These are phyloP conservation scores for Russula sp. DNA, from an alignment of 768 basidiomycete species.

Conservation along the genomic window DNA sequence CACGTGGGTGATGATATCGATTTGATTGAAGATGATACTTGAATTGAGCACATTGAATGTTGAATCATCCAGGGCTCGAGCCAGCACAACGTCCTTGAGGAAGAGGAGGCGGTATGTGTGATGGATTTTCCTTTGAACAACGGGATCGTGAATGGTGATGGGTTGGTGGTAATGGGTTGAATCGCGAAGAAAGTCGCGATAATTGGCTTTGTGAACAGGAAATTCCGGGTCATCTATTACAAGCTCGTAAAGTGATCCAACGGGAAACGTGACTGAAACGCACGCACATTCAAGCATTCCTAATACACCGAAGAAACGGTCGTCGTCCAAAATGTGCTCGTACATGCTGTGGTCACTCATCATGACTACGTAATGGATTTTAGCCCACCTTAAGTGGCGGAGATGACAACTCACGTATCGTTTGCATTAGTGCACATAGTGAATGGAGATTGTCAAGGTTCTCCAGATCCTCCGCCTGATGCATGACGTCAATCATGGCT, in stretches of 20 bases:
- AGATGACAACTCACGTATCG: conserved; percentile 61
- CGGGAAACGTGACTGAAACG: conserved; percentile 30
- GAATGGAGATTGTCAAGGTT: conserved; percentile 86
- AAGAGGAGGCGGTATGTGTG: conserved; percentile 96
- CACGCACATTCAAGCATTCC: conserved; percentile 94
- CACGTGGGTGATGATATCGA: conserved; percentile 91
- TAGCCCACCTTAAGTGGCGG: background rate
- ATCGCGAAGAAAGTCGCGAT: conserved; percentile 85
- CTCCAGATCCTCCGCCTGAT: conserved; percentile 90
- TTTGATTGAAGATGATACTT: conserved; percentile 97
- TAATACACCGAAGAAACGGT: conserved; percentile 85
- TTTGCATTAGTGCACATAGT: conserved; percentile 88
- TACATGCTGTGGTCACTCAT: conserved; percentile 93
- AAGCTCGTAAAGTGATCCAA: conserved; percentile 15
- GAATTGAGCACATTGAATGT: conserved; percentile 97
- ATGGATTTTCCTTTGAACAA: conserved; percentile 84
- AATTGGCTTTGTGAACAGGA: conserved; percentile 93
- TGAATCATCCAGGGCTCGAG: conserved; percentile 89
- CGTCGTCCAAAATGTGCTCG: conserved; percentile 91
- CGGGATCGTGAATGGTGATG: conserved; percentile 68
- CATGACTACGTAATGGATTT: conserved; percentile 52
- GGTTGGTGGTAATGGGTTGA: conserved; percentile 87
- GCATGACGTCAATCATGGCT: conserved; percentile 74
- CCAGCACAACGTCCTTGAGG: conserved; percentile 97
- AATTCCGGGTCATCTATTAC: conserved; percentile 91